Evolutionary conservation across 768 basidiomycete species (phyloP).

Genomic region (Lentinula sp.): DNA sequence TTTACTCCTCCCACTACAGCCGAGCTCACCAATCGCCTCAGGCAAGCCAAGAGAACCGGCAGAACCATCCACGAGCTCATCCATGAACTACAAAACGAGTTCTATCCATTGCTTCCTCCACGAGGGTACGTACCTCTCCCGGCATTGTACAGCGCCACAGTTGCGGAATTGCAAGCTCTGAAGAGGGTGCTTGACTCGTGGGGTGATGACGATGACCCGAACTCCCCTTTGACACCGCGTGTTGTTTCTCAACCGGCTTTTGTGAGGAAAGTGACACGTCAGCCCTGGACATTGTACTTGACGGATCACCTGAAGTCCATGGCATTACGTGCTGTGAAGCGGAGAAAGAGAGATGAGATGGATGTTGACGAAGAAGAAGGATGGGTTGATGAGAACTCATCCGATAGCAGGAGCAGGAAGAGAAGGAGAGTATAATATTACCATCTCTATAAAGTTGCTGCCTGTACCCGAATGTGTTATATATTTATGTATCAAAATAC

Average conservation of each 20-base stretch:
- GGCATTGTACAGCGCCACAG: neutral
- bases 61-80: neutral
- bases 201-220: neutral
- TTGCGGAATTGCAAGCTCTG: neutral
- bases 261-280: neutral
- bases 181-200: no score
- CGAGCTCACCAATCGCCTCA: neutral
- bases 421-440: neutral
- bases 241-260: neutral
- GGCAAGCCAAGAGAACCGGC: neutral
- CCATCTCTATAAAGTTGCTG: neutral
- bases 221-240: no score
- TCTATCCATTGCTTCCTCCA: neutral
- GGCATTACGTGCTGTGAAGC: neutral
- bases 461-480: neutral
- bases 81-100: constrained; percentile 1
- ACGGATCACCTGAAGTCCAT: neutral
- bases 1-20: neutral
- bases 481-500: neutral
- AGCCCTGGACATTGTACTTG: neutral
- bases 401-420: neutral
- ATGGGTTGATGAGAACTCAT: neutral
- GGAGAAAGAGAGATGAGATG: neutral
- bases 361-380: neutral
- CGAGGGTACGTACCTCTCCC: neutral